Evolutionary conservation across 2,329 filamentous ascomycete genomes (phyloP).

Genomic region (Phialophora chinensis): DNA sequence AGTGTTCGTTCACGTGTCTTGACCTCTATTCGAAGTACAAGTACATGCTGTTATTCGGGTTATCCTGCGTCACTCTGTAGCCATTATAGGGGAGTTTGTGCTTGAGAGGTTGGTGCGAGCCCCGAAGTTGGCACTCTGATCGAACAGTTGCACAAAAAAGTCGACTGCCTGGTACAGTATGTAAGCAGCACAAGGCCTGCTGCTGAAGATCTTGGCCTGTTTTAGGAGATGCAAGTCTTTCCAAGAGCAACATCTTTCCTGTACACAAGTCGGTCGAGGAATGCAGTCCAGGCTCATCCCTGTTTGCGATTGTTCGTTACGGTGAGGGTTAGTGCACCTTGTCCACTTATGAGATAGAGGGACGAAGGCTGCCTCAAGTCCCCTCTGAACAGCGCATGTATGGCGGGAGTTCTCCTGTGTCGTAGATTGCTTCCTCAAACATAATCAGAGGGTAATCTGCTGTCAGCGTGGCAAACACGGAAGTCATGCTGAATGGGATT

Average conservation of each 20-base stretch:
- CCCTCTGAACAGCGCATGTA: not conserved
- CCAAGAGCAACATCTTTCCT: not conserved
- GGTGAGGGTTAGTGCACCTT: too few relatives aligned
- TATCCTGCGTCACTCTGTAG: not conserved
- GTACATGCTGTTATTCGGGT: not conserved
- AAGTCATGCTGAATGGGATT: not conserved
- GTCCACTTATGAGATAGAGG: not conserved
- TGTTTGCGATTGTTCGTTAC: not conserved
- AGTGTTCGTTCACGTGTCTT: conserved; percentile 7
- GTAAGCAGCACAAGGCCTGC: not conserved
- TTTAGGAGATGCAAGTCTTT: not conserved
- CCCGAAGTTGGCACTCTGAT: too few relatives aligned
- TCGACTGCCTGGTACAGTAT: not conserved
- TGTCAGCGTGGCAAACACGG: conserved; percentile 22
- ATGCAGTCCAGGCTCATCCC: not conserved
- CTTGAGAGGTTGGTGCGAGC: not conserved
- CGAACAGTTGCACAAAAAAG: too few relatives aligned
- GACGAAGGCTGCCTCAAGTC: not conserved
- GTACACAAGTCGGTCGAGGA: not conserved
- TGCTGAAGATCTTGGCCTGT: conserved; percentile 10
- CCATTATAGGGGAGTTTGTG: not conserved
- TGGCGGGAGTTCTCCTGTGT: not conserved
- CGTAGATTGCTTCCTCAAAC: not conserved
- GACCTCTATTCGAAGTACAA: not conserved
- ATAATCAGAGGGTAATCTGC: conserved; percentile 1